Conservation (phyloP, 176 grass and related monocot genomes). For the Hordeum marinum region DNA sequence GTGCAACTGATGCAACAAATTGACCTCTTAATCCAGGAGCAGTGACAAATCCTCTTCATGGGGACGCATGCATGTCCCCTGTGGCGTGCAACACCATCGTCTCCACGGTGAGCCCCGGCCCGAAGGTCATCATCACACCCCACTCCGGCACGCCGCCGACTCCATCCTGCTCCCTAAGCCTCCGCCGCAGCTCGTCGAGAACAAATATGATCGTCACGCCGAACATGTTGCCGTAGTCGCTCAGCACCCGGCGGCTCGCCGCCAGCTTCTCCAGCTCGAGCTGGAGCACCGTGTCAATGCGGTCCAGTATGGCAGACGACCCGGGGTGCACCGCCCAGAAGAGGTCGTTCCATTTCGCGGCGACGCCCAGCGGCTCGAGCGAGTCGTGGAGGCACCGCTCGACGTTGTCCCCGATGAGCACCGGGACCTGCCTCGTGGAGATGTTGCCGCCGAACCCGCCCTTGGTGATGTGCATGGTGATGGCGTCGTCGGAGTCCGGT, state of each 20-base stretch:
- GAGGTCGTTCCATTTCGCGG: constrained; percentile 47
- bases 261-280: constrained; percentile 39
- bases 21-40: neutral
- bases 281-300: constrained; percentile 33
- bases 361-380: constrained; percentile 14
- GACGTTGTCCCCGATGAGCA: constrained; percentile 36
- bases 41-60: neutral
- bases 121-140: constrained; percentile 62
- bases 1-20: neutral
- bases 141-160: constrained; percentile 16
- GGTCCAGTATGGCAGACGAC: constrained; percentile 28
- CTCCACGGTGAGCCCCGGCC: constrained; percentile 63
- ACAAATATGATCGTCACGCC: constrained; percentile 42
- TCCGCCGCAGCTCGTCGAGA: constrained; percentile 39
- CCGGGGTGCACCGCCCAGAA: constrained; percentile 64
- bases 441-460: constrained; percentile 19
- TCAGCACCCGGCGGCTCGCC: constrained; percentile 34
- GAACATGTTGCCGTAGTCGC: constrained; percentile 46
- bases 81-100: constrained; percentile 36
- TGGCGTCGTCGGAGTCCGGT: constrained; percentile 21
- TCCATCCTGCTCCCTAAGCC: constrained; percentile 26
- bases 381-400: constrained; percentile 40
- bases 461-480: constrained; percentile 33
- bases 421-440: constrained; percentile 28
- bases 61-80: neutral